Percentiles rank a stretch among this genome's conserved stretches.
Evolutionary conservation across 2,329 filamentous ascomycete genomes (phyloP).

Genomic region (Fusarium duplospermum): DNA sequence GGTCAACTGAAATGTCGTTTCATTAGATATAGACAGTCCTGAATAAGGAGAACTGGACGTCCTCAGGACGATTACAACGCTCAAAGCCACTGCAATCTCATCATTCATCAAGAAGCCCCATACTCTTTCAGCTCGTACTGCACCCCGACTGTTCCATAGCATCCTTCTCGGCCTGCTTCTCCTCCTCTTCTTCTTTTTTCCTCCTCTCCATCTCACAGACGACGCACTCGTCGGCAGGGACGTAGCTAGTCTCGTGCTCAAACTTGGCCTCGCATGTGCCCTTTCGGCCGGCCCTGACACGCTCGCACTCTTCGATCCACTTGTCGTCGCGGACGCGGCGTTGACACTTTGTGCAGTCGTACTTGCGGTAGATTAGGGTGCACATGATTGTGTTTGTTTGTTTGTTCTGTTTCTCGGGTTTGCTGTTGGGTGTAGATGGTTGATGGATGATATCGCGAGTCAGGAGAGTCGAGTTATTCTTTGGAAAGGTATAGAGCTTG

Average conservation of each 20-base stretch:
- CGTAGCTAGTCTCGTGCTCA: conserved; percentile 13
- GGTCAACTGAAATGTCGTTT: not conserved
- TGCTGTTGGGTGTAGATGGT: not conserved
- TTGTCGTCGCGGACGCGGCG: conserved; percentile 15
- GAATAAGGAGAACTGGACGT: not conserved
- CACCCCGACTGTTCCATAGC: not conserved
- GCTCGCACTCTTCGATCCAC: conserved; percentile 7
- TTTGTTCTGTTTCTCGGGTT: not conserved
- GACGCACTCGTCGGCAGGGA: conserved; percentile 23
- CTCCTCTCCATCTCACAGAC: conserved; percentile 25
- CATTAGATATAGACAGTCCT: conserved; percentile 5
- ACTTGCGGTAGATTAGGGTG: conserved; percentile 12
- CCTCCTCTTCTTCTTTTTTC: not conserved
- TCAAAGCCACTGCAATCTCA: not conserved
- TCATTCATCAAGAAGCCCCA: not conserved
- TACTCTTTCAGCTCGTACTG: not conserved
- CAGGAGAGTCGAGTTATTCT: not conserved
- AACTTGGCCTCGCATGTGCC: conserved; percentile 7
- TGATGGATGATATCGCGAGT: not conserved
- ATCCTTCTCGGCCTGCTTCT: not conserved
- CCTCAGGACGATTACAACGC: not conserved
- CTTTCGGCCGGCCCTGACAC: not conserved
- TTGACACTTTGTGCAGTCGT: conserved; percentile 30
- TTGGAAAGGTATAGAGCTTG: not conserved
- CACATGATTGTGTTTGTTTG: conserved; percentile 15